phyloP scores from a whole-genome alignment of 2,329 filamentous ascomycete species.

The Xylaria sp. region DNA sequence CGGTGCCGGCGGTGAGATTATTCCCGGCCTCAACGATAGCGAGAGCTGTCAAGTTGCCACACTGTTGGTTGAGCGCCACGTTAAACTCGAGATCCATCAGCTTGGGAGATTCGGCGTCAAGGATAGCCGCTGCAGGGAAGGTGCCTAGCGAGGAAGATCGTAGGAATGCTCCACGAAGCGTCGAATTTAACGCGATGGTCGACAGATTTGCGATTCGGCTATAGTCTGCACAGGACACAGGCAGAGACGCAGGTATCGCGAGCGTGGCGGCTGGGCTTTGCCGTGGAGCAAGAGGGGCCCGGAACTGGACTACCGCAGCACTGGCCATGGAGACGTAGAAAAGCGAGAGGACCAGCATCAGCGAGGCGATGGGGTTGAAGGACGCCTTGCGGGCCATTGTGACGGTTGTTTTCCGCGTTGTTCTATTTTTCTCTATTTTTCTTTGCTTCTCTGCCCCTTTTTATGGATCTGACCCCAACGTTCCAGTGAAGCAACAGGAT shows the following conservation, averaged over 20 bases:
- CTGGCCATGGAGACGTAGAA: constrained; percentile 38
- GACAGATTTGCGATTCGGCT: constrained; percentile 59
- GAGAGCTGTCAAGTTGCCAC: constrained; percentile 58
- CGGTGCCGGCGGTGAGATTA: constrained; percentile 58
- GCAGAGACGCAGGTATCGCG: constrained; percentile 15
- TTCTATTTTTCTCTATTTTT: constrained; percentile 18
- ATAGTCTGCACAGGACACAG: constrained; percentile 55
- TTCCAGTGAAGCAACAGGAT: constrained; percentile 20
- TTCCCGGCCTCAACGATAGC: constrained; percentile 56
- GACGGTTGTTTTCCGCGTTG: constrained; percentile 18
- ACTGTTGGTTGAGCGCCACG: constrained; percentile 54
- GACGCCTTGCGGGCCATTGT: constrained; percentile 40
- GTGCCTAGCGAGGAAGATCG: constrained; percentile 57
- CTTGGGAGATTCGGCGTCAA: constrained; percentile 55
- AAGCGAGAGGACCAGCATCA: constrained; percentile 44
- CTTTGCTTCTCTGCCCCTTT: constrained; percentile 5
- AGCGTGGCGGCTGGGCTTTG: constrained; percentile 40
- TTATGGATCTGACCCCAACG: constrained; percentile 19
- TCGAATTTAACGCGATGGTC: constrained; percentile 57
- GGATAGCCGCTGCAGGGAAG: constrained; percentile 52
- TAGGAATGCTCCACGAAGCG: constrained; percentile 59
- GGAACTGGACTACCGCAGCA: constrained; percentile 38
- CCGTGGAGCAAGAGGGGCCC: constrained; percentile 38
- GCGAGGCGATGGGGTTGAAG: constrained; percentile 38
- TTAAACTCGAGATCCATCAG: constrained; percentile 54